Evolutionary conservation across 2,329 filamentous ascomycete species (phyloP).

Genomic region (Fusarium sp.): DNA sequence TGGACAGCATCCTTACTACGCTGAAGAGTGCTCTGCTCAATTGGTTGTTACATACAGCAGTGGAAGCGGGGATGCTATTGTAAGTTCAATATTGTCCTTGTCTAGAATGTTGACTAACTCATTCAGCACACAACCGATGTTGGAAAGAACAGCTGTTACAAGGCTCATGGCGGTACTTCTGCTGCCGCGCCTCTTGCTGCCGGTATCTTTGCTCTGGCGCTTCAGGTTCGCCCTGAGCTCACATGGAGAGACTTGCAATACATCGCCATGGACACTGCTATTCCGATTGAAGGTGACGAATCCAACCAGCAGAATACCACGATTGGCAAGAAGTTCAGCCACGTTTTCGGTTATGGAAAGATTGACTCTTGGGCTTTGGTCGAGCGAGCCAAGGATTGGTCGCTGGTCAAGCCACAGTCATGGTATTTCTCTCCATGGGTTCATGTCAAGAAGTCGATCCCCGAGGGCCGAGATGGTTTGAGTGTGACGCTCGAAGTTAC

Average conservation of each 20-base stretch:
- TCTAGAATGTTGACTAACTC: slow-evolving; percentile 7
- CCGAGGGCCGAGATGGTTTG: slow-evolving; percentile 83
- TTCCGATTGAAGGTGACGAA: slow-evolving; percentile 75
- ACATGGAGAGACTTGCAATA: slow-evolving; percentile 96
- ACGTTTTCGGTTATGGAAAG: slow-evolving; percentile 96
- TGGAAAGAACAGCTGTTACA: slow-evolving; percentile 80
- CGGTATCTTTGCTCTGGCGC: slow-evolving; percentile 88
- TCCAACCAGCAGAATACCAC: slow-evolving; percentile 84
- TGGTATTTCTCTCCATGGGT: slow-evolving; percentile 97
- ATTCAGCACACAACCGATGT: slow-evolving; percentile 90
- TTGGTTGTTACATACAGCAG: slow-evolving; percentile 97
- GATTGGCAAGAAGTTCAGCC: slow-evolving; percentile 87
- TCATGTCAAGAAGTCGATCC: slow-evolving; percentile 85
- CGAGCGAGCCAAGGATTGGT: slow-evolving; percentile 84
- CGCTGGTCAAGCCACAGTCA: slow-evolving; percentile 91
- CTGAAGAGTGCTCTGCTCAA: slow-evolving; percentile 94
- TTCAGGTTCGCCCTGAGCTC: slow-evolving; percentile 85
- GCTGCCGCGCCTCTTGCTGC: slow-evolving; percentile 93
- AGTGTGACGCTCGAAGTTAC: slow-evolving; percentile 85
- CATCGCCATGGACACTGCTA: slow-evolving; percentile 83
- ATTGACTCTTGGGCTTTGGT: slow-evolving; percentile 88
- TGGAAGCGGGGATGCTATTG: slow-evolving; percentile 85
- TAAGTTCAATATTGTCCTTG: slow-evolving; percentile 48
- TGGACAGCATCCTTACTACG: slow-evolving; percentile 93
- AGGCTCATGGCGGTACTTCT: slow-evolving; percentile 90